These are phyloP conservation scores for Amanita rimosa DNA, from an alignment of 768 basidiomycete species.

Conservation along the genomic window DNA sequence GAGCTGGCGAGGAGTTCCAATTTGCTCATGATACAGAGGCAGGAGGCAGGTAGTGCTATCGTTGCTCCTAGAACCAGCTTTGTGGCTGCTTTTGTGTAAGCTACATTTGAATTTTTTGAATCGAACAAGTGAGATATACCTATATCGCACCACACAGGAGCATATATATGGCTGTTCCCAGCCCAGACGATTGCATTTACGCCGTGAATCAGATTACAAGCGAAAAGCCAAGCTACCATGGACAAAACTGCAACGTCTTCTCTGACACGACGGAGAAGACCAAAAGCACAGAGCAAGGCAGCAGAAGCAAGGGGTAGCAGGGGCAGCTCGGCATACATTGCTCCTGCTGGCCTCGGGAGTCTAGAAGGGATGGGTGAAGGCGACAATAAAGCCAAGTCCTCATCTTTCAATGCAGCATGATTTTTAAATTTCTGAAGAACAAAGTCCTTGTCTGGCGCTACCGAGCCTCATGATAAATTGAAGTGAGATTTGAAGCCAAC, in stretches of 20 bases:
- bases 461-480: not conserved
- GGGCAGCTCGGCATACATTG: constrained; percentile 26
- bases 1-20: constrained; percentile 44
- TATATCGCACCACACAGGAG: constrained; percentile 70
- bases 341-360: not conserved
- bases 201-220: constrained; percentile 36
- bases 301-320: constrained; percentile 34
- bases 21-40: constrained; percentile 42
- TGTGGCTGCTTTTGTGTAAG: not conserved
- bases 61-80: constrained; percentile 26
- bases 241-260: constrained; percentile 35
- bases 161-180: constrained; percentile 30
- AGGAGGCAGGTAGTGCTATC: constrained; percentile 48
- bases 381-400: not conserved
- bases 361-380: not conserved
- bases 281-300: constrained; percentile 26
- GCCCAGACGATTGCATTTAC: constrained; percentile 56
- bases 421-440: constrained; percentile 3
- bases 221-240: constrained; percentile 40
- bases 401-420: not conserved
- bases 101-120: not conserved
- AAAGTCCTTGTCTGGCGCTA: not conserved
- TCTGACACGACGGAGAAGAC: constrained; percentile 33
- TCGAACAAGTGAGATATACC: constrained; percentile 21
- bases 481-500: not conserved